These are phyloP conservation scores for Hypericum perforatum DNA, from an alignment of 345 rosid genomes.

Conservation along the genomic window DNA sequence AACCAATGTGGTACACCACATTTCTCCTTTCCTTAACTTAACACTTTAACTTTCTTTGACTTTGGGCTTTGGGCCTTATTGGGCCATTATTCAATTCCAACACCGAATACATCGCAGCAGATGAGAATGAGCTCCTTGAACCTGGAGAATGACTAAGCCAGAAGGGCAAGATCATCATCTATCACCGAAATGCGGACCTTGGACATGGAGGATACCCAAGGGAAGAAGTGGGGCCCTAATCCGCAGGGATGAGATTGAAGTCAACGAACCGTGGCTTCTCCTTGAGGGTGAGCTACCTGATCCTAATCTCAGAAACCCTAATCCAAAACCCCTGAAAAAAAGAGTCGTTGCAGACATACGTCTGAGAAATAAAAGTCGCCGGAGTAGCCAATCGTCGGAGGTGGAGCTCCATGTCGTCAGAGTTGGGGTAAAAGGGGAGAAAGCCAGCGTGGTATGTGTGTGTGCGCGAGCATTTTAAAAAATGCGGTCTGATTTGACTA, in stretches of 20 bases:
- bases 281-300: slow-evolving; percentile 50
- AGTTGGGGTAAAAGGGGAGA: too few relatives aligned
- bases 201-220: slow-evolving; percentile 50
- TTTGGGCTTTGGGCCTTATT: too few relatives aligned
- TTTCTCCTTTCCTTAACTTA: too few relatives aligned
- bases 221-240: slow-evolving; percentile 78
- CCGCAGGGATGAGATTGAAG: slow-evolving; percentile 70
- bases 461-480: too few relatives aligned
- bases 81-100: too few relatives aligned
- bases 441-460: too few relatives aligned
- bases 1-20: too few relatives aligned
- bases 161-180: slow-evolving; percentile 52
- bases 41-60: too few relatives aligned
- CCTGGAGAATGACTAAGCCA: slow-evolving; percentile 44
- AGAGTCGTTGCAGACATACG: slow-evolving; percentile 71
- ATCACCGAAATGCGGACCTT: slow-evolving; percentile 68
- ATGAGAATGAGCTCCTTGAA: slow-evolving; percentile 68
- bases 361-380: slow-evolving; percentile 60
- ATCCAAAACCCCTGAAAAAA: slow-evolving; percentile 64
- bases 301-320: slow-evolving; percentile 40
- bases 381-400: too few relatives aligned
- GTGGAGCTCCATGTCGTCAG: too few relatives aligned
- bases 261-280: slow-evolving; percentile 94
- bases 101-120: slow-evolving; percentile 88
- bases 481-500: too few relatives aligned